phyloP scores from a whole-genome alignment of 2,329 filamentous ascomycete species.

The Diaporthe amygdali region DNA sequence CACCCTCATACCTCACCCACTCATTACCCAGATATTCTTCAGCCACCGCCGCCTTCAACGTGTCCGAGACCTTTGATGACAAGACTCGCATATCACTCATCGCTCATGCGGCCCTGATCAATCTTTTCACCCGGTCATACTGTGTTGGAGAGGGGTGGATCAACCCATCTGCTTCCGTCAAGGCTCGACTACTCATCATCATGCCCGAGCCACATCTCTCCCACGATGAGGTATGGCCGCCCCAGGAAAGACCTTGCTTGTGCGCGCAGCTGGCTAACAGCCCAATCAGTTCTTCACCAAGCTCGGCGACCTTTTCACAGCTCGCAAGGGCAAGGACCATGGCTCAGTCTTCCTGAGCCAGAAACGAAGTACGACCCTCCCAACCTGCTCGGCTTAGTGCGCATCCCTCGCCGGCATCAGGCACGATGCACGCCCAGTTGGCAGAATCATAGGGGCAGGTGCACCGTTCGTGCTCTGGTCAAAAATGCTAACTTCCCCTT shows the following conservation, averaged over 20 bases:
- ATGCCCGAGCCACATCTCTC: constrained; percentile 39
- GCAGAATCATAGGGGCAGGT: neutral
- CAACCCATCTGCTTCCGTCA: neutral
- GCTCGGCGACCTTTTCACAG: constrained; percentile 71
- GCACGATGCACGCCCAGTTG: neutral
- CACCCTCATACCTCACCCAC: neutral
- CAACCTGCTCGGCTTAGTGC: neutral
- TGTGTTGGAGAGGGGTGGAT: neutral
- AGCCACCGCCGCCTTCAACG: neutral
- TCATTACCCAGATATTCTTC: neutral
- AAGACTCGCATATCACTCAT: neutral
- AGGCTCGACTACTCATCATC: neutral
- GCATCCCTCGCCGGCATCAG: neutral
- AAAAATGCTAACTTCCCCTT: neutral
- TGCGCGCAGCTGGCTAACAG: constrained; percentile 22
- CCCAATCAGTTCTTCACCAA: constrained; percentile 72
- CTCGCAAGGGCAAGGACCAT: constrained; percentile 71
- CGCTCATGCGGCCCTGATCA: neutral
- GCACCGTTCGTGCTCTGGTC: neutral
- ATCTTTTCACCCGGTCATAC: neutral
- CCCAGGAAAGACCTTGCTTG: no score
- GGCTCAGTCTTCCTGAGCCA: constrained; percentile 78
- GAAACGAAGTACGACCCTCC: constrained; percentile 67
- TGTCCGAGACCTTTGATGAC: neutral
- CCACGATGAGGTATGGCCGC: constrained; percentile 44